Base-by-base conservation (phyloP, 306 rosid genomes). In the Medicago ruthenica region DNA sequence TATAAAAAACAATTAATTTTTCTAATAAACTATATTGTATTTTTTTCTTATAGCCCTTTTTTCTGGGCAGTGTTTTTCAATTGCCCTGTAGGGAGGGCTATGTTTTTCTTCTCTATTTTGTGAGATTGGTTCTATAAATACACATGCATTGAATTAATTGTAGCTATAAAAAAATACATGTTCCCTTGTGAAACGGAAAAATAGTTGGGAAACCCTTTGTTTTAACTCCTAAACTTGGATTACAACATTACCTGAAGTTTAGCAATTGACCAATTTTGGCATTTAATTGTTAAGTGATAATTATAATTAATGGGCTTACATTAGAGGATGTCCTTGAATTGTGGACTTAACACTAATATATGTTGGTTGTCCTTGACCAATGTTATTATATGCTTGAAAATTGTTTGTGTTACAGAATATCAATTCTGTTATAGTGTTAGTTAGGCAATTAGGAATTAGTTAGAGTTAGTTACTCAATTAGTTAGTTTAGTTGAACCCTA, bases 131-230 rank as follows among this genome's bases (percentile, higher is more conserved):
- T 31, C 18, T 51, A 20, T 74, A 76, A 81, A 76, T 60, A 74
- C 60, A 22, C 16, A 44, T 41, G 50, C 21, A 41, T 41, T 39
- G 10, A 9, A n/a, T 37, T 15, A 60, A 10, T 72, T 66, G 4
- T 60, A 65, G 37, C 7, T 34, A 34, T 1, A 42, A 34, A 58
- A 21, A 5, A 68, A 9, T 60, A 81, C 70, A 42, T 5, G 71
- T 71, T 47, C 47, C 5, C 68, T 67, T 84, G 54, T 16, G 4
- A 64, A 73, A 86, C 31, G 81, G 74, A 66, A 48, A 84, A 60
- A 60, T 16, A 10, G 83, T 70, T 34, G 80, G 37, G 45, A 57
- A 71, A 34, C 44, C 75, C 17, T 39, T 34, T 34, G 37, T 34
- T 34, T 34, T 34, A 34, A 34, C 37, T 34, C 37, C 37, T 51